Evolutionary conservation across 345 rosid genomes (phyloP).

Genomic region (Acer saccharum): DNA sequence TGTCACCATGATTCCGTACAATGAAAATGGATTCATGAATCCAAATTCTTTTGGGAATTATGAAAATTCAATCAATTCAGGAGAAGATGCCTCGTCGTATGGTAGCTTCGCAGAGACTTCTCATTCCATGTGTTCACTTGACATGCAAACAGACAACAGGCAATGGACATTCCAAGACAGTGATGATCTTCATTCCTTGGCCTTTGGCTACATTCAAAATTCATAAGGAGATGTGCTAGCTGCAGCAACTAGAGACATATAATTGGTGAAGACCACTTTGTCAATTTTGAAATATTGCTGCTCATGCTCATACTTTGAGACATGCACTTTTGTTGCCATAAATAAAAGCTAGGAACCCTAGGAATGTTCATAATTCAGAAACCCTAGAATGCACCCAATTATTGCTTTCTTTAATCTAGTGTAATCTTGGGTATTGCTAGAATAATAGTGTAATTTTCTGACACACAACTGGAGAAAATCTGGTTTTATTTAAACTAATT

Average conservation of each 20-base stretch:
- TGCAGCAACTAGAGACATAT: slow-evolving; percentile 10
- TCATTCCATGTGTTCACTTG: slow-evolving; percentile 41
- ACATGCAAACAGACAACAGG: slow-evolving; percentile 46
- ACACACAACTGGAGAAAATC: slow-evolving; percentile 22
- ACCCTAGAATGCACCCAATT: slow-evolving; percentile 37
- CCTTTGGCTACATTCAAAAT: slow-evolving; percentile 57
- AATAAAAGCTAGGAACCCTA: slow-evolving; percentile 55
- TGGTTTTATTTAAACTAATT: slow-evolving; percentile 24
- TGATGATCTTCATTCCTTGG: slow-evolving; percentile 66
- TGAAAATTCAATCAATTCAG: slow-evolving; percentile 45
- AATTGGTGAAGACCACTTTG: slow-evolving; percentile 37
- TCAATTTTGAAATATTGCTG: slow-evolving; percentile 41
- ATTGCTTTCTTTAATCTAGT: slow-evolving; percentile 32
- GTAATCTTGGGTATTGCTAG: slow-evolving; percentile 29
- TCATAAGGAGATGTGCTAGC: slow-evolving; percentile 32
- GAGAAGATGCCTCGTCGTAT: slow-evolving; percentile 45
- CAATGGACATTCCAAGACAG: slow-evolving; percentile 65
- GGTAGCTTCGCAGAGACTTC: slow-evolving; percentile 63
- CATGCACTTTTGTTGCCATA: slow-evolving; percentile 45
- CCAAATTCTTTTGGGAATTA: slow-evolving; percentile 40
- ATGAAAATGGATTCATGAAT: slow-evolving; percentile 37
- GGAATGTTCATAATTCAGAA: slow-evolving; percentile 31
- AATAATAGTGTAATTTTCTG: slow-evolving; percentile 22
- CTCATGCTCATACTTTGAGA: slow-evolving; percentile 41
- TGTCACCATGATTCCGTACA: slow-evolving; percentile 22